A percentile compares a stretch with the other conserved stretches of the same genome.
These are phyloP conservation scores for Gomphus sp. DNA, from an alignment of 1,284 basidiomycete genomes.

Conservation along the genomic window DNA sequence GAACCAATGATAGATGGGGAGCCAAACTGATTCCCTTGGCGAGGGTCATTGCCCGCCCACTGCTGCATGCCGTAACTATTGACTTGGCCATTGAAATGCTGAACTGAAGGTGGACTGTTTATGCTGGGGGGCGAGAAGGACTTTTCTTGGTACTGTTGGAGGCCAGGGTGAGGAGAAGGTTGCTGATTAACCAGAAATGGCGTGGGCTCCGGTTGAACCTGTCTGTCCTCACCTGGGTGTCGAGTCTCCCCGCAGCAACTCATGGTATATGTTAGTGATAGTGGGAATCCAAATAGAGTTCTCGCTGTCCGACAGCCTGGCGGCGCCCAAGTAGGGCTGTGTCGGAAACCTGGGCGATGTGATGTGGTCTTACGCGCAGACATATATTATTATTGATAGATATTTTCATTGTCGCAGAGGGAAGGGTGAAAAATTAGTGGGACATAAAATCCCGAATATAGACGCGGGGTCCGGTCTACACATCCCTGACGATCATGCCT, in stretches of 20 bases:
- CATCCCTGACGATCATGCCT: not conserved
- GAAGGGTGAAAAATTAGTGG: not conserved
- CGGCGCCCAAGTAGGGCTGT: not conserved
- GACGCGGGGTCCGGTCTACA: too few relatives aligned
- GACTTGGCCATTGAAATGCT: conserved; percentile 17
- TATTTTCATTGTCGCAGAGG: too few relatives aligned
- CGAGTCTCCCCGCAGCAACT: conserved; percentile 17
- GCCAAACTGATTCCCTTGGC: conserved; percentile 6
- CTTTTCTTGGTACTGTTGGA: conserved; percentile 19
- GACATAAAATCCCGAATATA: not conserved
- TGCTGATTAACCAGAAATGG: conserved; percentile 31
- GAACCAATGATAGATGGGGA: conserved; percentile 9
- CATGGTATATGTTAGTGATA: conserved; percentile 7
- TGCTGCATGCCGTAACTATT: conserved; percentile 6
- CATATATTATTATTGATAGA: too few relatives aligned
- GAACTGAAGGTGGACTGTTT: conserved; percentile 34
- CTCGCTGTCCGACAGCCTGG: not conserved
- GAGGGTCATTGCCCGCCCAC: conserved; percentile 6
- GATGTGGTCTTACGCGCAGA: not conserved
- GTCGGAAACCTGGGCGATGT: not conserved
- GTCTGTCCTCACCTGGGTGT: conserved; percentile 10
- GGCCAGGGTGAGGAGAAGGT: conserved; percentile 32
- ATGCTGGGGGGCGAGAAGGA: conserved; percentile 30
- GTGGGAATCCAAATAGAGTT: not conserved
- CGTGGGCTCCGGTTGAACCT: conserved; percentile 11